Percentiles rank a stretch among this genome's conserved stretches.
Evolutionary conservation across 2,329 filamentous ascomycete genomes (phyloP).

Genomic region (Clathrospora elynae): DNA sequence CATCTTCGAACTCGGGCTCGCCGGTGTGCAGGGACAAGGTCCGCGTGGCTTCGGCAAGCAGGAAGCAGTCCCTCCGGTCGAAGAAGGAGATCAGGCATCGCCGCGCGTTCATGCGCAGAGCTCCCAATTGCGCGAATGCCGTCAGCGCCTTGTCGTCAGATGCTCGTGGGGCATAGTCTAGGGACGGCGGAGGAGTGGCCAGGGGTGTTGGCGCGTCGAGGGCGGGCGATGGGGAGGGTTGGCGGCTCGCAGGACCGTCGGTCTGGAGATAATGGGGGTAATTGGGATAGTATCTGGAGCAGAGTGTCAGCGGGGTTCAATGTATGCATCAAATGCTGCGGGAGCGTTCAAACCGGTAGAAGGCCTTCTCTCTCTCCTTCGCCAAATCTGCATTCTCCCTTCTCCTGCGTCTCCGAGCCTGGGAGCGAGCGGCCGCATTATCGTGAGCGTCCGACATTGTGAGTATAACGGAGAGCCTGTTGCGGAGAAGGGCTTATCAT

Average conservation of each 20-base stretch:
- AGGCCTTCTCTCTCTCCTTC: conserved; percentile 40
- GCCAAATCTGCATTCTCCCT: conserved; percentile 36
- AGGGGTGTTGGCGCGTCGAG: conserved; percentile 19
- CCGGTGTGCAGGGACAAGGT: conserved; percentile 38
- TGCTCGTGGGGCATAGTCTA: conserved; percentile 15
- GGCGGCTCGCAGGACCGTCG: conserved; percentile 22
- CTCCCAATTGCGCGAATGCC: conserved; percentile 47
- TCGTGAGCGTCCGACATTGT: conserved; percentile 19
- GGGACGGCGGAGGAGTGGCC: conserved; percentile 17
- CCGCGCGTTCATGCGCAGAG: conserved; percentile 44
- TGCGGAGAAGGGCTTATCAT: conserved; percentile 11
- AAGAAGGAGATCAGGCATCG: conserved; percentile 48
- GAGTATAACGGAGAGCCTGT: conserved; percentile 3
- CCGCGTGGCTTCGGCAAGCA: conserved; percentile 44
- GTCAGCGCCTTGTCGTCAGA: conserved; percentile 46
- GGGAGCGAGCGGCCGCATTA: conserved; percentile 17
- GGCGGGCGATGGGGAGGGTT: conserved; percentile 25
- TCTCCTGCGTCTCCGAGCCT: conserved; percentile 19
- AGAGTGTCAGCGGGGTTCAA: conserved; percentile 6
- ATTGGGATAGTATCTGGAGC: conserved; percentile 23
- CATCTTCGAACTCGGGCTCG: conserved; percentile 32
- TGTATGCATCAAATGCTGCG: neutral
- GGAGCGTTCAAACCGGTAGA: conserved; percentile 36
- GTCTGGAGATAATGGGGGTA: conserved; percentile 35
- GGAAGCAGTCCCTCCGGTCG: conserved; percentile 46